Evolutionary conservation across 2,329 filamentous ascomycete species (phyloP), one percentile per base, ranked within the genome.

Genomic region (Aspergillus felis): DNA sequence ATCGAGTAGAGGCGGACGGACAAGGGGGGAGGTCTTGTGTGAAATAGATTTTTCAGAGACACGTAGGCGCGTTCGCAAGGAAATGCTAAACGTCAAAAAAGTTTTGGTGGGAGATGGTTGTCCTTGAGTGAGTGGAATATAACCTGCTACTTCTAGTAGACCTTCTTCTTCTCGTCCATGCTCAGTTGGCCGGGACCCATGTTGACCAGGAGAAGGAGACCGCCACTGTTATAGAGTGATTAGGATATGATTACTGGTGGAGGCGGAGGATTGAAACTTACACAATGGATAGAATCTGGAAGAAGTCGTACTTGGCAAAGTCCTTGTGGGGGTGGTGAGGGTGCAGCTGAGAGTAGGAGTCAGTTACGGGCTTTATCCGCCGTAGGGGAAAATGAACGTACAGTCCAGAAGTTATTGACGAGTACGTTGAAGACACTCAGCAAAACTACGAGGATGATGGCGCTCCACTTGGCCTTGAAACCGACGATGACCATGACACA

Each of bases 141-240:
- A 7, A 38, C 32, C 32, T 38, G 32, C 32, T 38, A 38, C 32
- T 17, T 59, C 59, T 84, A 99, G 81, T 99, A 99, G 67, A 99
- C 94, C 85, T 99, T 99, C 87, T 99, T 99, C 90, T 99, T 99
- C 86, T 99, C 94, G 78, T 99, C 94, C 77, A 97, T 93, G 76
- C 90, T 96, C 83, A 97, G 90, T 77, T 96, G 92, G 63, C 94
- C 94, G 9, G 94, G 94, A 61, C 94, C 94, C 85, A 94, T 97
- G 86, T 99, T 99, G 79, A 97, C 92, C 65, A 99, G 86, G 65
- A 99, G 87, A 57, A 99, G 84, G 57, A 99, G 90, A 76, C 94
- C 94, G 64, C 94, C 94, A 65, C 84, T 86, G 59, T 29, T 53
- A 17, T 47, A 25, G 6, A 20, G 49, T 62, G 10, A 5, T 9